phyloP scores from a whole-genome alignment of 371 early-diverging fungal species.

The Chytridium lagenaria region DNA sequence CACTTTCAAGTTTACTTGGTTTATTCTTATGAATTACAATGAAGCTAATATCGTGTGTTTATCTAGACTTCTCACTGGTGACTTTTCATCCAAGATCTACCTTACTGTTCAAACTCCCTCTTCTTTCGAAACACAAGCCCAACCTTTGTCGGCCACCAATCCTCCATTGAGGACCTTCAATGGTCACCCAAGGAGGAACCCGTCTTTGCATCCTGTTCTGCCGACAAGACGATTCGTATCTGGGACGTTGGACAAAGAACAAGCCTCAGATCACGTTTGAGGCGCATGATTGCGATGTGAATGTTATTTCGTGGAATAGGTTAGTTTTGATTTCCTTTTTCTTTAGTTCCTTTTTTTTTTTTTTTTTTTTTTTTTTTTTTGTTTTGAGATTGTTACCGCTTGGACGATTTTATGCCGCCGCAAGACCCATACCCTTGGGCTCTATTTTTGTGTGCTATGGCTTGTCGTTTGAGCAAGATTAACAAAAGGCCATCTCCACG shows the following conservation, averaged over 20 bases:
- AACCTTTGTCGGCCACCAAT: slow-evolving; percentile 82
- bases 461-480: slow-evolving; percentile 39
- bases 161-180: slow-evolving; percentile 94
- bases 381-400: too few species aligned
- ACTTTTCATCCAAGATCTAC: slow-evolving; percentile 78
- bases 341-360: too few species aligned
- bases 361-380: slow-evolving; percentile 2
- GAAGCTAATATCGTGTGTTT: too few species aligned
- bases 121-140: slow-evolving; percentile 70
- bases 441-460: slow-evolving; percentile 44
- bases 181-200: slow-evolving; percentile 91
- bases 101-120: slow-evolving; percentile 62
- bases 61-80: slow-evolving; percentile 86
- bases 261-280: slow-evolving; percentile 76
- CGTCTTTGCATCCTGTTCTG: slow-evolving; percentile 92
- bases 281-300: slow-evolving; percentile 89
- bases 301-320: slow-evolving; percentile 95
- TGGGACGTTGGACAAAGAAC: slow-evolving; percentile 87
- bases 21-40: too few species aligned
- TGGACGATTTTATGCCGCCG: slow-evolving; percentile 13
- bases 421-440: neutral
- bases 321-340: slow-evolving; percentile 36
- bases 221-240: slow-evolving; percentile 89
- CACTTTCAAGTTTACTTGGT: too few species aligned
- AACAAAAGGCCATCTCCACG: slow-evolving; percentile 45